These are phyloP conservation scores for Selenicereus undatus DNA, from an alignment of 148 eudicot species.

Conservation along the genomic window DNA sequence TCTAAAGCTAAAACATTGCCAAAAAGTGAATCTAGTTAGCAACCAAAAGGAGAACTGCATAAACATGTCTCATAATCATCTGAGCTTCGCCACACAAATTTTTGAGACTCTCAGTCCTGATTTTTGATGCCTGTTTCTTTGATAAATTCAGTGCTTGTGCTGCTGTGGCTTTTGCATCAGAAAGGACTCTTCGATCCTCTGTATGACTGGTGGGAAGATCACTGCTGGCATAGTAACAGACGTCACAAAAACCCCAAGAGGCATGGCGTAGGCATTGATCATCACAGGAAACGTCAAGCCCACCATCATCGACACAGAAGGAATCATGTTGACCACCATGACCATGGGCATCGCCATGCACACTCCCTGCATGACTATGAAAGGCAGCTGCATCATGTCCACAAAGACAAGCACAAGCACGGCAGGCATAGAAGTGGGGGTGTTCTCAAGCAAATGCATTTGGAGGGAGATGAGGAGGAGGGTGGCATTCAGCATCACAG, in stretches of 20 bases:
- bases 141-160: slow-evolving; percentile 50
- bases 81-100: background rate
- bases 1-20: background rate
- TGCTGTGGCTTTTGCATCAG: slow-evolving; percentile 90
- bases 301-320: slow-evolving; percentile 35
- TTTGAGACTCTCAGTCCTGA: background rate
- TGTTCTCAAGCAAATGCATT: slow-evolving; percentile 24
- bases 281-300: slow-evolving; percentile 34
- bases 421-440: slow-evolving; percentile 33
- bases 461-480: slow-evolving; percentile 31
- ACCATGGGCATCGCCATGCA: slow-evolving; percentile 39
- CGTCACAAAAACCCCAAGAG: slow-evolving; percentile 19
- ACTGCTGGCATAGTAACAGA: slow-evolving; percentile 37
- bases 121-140: background rate
- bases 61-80: background rate
- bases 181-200: slow-evolving; percentile 95
- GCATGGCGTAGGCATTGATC: slow-evolving; percentile 29
- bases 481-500: slow-evolving; percentile 35
- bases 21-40: background rate
- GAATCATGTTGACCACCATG: slow-evolving; percentile 27
- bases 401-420: slow-evolving; percentile 68
- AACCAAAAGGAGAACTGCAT: too few relatives aligned
- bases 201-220: slow-evolving; percentile 93
- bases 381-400: slow-evolving; percentile 63
- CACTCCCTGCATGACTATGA: slow-evolving; percentile 38